A percentile compares a stretch with the other conserved stretches of the same genome.
Conservation (phyloP, 139 green algal species). For the Coelastrella sp. region DNA sequence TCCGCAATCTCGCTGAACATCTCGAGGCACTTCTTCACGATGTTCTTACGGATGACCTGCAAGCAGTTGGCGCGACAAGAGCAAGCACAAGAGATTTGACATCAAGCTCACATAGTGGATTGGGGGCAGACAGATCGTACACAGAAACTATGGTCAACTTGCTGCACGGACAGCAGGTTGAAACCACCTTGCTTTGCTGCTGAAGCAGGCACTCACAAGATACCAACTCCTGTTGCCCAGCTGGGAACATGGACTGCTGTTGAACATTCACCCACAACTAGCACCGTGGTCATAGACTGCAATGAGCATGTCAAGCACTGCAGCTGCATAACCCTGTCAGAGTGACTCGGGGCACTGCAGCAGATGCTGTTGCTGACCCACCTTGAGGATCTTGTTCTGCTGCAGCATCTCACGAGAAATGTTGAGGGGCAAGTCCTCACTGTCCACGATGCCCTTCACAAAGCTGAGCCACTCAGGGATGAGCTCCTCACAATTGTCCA, state of each 20-base stretch:
- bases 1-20: constrained; percentile 97
- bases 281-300: no score
- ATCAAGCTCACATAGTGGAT: background rate
- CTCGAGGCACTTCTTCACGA: constrained; percentile 99
- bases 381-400: constrained; percentile 99
- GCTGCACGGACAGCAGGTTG: no score
- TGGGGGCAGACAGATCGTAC: no score
- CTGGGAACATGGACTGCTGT: no score
- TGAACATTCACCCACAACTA: no score
- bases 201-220: no score
- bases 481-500: constrained; percentile 99
- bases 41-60: constrained; percentile 98
- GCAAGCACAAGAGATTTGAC: background rate
- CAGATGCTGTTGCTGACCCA: constrained; percentile 32
- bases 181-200: no score
- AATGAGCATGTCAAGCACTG: no score
- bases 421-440: constrained; percentile 99
- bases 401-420: constrained; percentile 99
- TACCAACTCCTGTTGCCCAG: no score
- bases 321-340: no score
- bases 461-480: constrained; percentile 98
- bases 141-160: no score
- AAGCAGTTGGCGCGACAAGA: background rate
- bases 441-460: constrained; percentile 99
- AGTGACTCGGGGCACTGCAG: background rate